These are phyloP conservation scores for Parachaetomium inaequale DNA, from an alignment of 495 filamentous ascomycete genomes.

Conservation along the genomic window DNA sequence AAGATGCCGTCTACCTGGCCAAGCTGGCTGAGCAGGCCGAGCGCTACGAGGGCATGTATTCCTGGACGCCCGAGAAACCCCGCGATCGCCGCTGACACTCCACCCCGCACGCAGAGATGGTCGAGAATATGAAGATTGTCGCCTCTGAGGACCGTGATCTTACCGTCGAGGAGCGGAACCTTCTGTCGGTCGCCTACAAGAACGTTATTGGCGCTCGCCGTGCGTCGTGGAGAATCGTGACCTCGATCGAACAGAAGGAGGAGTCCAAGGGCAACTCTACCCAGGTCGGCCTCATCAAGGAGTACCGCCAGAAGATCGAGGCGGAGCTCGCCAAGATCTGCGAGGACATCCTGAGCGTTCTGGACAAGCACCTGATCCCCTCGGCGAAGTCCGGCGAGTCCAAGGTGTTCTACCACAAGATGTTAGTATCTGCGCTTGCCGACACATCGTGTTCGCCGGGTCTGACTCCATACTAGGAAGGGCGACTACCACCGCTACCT, in stretches of 20 bases:
- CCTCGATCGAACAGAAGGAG: slow-evolving; percentile 99
- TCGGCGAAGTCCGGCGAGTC: slow-evolving; percentile 96
- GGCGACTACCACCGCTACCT: slow-evolving; percentile 99
- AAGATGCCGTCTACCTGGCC: slow-evolving; percentile 98
- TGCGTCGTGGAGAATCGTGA: slow-evolving; percentile 99
- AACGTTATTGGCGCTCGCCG: slow-evolving; percentile 98
- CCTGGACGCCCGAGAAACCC: neutral
- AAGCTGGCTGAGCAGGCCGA: slow-evolving; percentile 99
- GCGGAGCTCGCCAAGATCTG: slow-evolving; percentile 98
- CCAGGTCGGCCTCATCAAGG: slow-evolving; percentile 94
- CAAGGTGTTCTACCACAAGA: slow-evolving; percentile 99
- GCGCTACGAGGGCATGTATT: slow-evolving; percentile 92
- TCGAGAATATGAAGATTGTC: slow-evolving; percentile 99
- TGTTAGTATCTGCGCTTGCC: slow-evolving; percentile 54
- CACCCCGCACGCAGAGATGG: slow-evolving; percentile 72
- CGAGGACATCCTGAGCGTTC: slow-evolving; percentile 95
- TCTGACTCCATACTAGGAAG: slow-evolving; percentile 66
- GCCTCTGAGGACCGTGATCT: slow-evolving; percentile 96
- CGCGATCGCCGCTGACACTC: slow-evolving; percentile 24
- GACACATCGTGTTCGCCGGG: slow-evolving; percentile 1
- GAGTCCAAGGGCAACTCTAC: slow-evolving; percentile 97
- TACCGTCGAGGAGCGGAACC: slow-evolving; percentile 97
- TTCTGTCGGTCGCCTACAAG: slow-evolving; percentile 99
- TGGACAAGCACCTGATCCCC: slow-evolving; percentile 94
- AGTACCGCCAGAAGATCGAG: slow-evolving; percentile 99